A percentile compares a stretch with the other conserved stretches of the same genome.
phyloP scores from a whole-genome alignment of 306 rosid genomes.

The Ormosia emarginata region DNA sequence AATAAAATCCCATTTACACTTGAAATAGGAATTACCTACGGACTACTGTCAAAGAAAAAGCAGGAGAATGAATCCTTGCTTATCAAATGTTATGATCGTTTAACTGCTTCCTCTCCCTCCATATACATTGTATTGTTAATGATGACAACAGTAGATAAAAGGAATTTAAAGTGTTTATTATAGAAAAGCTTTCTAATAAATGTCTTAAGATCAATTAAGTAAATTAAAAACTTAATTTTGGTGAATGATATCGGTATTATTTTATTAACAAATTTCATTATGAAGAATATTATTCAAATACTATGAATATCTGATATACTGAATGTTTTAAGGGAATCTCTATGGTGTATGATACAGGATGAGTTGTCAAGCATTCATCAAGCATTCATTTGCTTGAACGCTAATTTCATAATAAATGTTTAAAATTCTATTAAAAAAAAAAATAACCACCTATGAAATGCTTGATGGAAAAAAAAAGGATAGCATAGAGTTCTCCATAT shows the following conservation, averaged over 20 bases:
- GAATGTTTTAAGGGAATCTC: neutral
- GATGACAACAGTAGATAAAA: neutral
- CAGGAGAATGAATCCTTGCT: neutral
- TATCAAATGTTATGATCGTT: neutral
- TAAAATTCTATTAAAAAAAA: too few relatives aligned
- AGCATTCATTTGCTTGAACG: too few relatives aligned
- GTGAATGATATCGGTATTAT: neutral
- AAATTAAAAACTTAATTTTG: neutral
- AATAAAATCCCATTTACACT: slow-evolving; percentile 15
- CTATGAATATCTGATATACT: neutral
- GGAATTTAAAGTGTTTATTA: neutral
- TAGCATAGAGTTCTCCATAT: too few relatives aligned
- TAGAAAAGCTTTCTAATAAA: neutral
- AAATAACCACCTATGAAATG: too few relatives aligned
- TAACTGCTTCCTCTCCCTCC: neutral
- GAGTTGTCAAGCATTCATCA: too few relatives aligned
- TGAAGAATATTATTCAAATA: neutral
- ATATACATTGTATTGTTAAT: neutral
- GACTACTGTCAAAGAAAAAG: neutral
- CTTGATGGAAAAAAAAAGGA: too few relatives aligned
- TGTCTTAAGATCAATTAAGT: neutral
- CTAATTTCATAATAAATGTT: too few relatives aligned
- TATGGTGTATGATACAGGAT: too few relatives aligned
- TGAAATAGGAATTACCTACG: neutral
- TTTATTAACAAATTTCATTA: neutral